Base-by-base conservation (phyloP, 1,139 yeast species). In the Pichia inconspicua region DNA sequence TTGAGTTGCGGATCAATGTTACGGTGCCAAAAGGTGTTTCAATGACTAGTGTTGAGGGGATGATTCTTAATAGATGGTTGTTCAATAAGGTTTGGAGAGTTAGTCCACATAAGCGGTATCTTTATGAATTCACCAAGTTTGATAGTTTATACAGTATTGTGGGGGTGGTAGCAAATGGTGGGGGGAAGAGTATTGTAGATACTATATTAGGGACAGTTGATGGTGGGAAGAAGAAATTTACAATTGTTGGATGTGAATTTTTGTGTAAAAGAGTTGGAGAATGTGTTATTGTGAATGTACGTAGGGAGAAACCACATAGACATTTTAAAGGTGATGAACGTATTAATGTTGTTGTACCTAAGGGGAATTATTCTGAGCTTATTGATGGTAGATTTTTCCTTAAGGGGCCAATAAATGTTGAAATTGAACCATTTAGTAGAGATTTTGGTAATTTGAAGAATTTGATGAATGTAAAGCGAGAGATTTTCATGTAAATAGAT, bases 61-160 rank as follows among this genome's bases (percentile, higher is more conserved):
- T 49, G 4, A 38, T 44, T 4, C 25, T 49, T 2, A 45, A 49
- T 25, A 17, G 52, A 11, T 41, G 41, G 44, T 5, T 49, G 9
- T 49, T 47, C 19, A 47, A 49, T 17, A 34, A 49, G 27, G 17
- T 42, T 2, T 49, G 52, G 52, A 14, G 17, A 25, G 45, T 47
- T 2, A 43, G 48, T 30, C 52, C 52, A 4, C 25, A 30, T 11
- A 9, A 5, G 14, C 19, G 30, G 8, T 49, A 47, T 22, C 27
- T 41, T 8, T 49, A 49, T 27, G 40, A 43, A 6, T 49, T 35
- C 8, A 47, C 52, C 10, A 40, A 35, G 37, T 47, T 49, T 32
- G 48, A 46, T 22, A 43, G 22, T 17, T 39, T 34, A 22, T 34
- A 34, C 12, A 34, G 37, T 34, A 11, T 34, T 15, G 12, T 34